Conservation (phyloP, 148 eudicot genomes). For the Fagopyrum homotropicum region DNA sequence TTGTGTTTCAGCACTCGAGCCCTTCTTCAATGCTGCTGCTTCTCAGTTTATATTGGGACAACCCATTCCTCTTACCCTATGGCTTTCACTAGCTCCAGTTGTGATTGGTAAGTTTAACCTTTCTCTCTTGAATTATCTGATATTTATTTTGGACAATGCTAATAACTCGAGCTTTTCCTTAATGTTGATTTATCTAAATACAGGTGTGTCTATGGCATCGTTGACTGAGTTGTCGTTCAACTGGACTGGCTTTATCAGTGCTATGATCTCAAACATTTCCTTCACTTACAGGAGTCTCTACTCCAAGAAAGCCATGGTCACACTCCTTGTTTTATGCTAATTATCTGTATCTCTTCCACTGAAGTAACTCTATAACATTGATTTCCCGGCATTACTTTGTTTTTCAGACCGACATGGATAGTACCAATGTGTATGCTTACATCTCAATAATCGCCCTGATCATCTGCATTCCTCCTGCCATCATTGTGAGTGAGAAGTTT, state of each 20-base stretch:
- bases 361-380: not conserved
- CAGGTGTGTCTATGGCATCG: constrained; percentile 99
- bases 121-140: not conserved
- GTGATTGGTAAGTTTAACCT: constrained; percentile 55
- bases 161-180: no score
- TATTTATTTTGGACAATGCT: not conserved
- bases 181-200: constrained; percentile 10
- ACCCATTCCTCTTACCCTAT: constrained; percentile 60
- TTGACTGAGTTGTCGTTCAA: constrained; percentile 94
- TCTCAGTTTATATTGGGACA: constrained; percentile 95
- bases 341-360: not conserved
- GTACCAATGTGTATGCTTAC: constrained; percentile 95
- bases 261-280: constrained; percentile 98
- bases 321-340: not conserved
- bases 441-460: constrained; percentile 91
- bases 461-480: constrained; percentile 88
- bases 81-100: constrained; percentile 94
- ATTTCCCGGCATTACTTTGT: not conserved
- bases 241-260: constrained; percentile 91
- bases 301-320: constrained; percentile 98
- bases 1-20: constrained; percentile 71
- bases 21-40: constrained; percentile 99
- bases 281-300: constrained; percentile 98
- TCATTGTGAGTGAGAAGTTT: constrained; percentile 54
- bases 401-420: constrained; percentile 98